Percentiles rank a stretch among this genome's conserved stretches.
Evolutionary conservation across 768 basidiomycete species (phyloP).

Genomic region (Clavaria fumosa): DNA sequence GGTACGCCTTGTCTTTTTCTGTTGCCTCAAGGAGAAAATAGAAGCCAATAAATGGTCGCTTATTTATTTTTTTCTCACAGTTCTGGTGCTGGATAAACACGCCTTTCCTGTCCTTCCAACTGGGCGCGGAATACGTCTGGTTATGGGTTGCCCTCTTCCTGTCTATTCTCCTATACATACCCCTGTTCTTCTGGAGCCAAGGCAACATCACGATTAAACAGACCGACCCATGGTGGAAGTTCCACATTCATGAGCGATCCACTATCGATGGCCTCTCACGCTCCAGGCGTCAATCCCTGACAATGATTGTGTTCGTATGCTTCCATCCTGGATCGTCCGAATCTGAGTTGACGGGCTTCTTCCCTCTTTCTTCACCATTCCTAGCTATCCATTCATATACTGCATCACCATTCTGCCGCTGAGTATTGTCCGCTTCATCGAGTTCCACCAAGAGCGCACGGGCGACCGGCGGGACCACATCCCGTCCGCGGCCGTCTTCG

Average conservation of each 20-base stretch:
- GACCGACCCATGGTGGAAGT: background rate
- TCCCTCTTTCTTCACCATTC: background rate
- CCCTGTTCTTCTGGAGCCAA: constrained; percentile 2
- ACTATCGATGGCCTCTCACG: background rate
- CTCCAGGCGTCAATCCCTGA: background rate
- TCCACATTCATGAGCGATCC: constrained; percentile 1
- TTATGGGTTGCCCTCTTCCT: background rate
- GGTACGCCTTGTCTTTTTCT: too few relatives aligned
- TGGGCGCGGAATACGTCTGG: constrained; percentile 4
- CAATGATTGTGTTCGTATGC: constrained; percentile 4
- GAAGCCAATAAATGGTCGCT: too few relatives aligned
- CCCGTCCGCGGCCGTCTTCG: background rate
- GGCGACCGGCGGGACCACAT: background rate
- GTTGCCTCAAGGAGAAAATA: too few relatives aligned
- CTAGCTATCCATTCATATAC: constrained; percentile 4
- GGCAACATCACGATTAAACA: constrained; percentile 1
- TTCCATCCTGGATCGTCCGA: background rate
- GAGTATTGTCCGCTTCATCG: constrained; percentile 3
- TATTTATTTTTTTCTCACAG: too few relatives aligned
- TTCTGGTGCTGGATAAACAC: constrained; percentile 4
- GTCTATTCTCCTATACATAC: background rate
- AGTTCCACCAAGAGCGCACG: too few relatives aligned
- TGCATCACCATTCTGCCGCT: constrained; percentile 2
- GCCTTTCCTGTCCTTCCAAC: background rate
- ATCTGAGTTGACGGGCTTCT: too few relatives aligned